Evolutionary conservation across 345 rosid species (phyloP).

Genomic region (Lumnitzera littorea): DNA sequence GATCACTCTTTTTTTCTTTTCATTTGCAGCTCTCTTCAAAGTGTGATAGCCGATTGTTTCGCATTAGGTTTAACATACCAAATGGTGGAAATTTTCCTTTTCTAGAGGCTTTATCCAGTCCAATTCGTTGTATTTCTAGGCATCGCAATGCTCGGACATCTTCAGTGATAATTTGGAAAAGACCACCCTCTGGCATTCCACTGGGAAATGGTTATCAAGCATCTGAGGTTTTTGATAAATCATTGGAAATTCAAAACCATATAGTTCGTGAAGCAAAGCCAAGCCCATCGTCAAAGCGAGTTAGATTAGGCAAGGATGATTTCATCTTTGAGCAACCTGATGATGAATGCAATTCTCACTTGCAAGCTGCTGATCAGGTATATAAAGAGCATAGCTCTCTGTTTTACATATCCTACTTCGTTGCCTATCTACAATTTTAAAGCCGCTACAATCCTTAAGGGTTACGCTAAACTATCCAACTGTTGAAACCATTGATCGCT

Average conservation of each 20-base stretch:
- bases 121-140: constrained; percentile 64
- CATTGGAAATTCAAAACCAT: constrained; percentile 29
- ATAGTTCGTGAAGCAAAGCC: constrained; percentile 38
- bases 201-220: constrained; percentile 28
- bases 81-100: constrained; percentile 54
- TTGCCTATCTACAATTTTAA: no score
- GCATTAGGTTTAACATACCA: constrained; percentile 49
- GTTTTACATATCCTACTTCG: no score
- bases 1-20: constrained; percentile 7
- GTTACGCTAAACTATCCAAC: no score
- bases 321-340: constrained; percentile 28
- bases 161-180: constrained; percentile 37
- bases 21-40: constrained; percentile 67
- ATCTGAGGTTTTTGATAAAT: constrained; percentile 24
- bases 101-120: constrained; percentile 53
- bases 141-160: constrained; percentile 31
- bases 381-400: background rate
- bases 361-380: constrained; percentile 39
- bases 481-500: no score
- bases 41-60: constrained; percentile 67
- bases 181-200: constrained; percentile 22
- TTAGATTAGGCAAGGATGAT: constrained; percentile 34
- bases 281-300: constrained; percentile 50
- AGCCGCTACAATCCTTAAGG: no score
- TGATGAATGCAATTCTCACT: constrained; percentile 45